These are phyloP conservation scores for Penicillium macrosclerotiorum DNA, from an alignment of 495 filamentous ascomycete genomes.

Conservation along the genomic window DNA sequence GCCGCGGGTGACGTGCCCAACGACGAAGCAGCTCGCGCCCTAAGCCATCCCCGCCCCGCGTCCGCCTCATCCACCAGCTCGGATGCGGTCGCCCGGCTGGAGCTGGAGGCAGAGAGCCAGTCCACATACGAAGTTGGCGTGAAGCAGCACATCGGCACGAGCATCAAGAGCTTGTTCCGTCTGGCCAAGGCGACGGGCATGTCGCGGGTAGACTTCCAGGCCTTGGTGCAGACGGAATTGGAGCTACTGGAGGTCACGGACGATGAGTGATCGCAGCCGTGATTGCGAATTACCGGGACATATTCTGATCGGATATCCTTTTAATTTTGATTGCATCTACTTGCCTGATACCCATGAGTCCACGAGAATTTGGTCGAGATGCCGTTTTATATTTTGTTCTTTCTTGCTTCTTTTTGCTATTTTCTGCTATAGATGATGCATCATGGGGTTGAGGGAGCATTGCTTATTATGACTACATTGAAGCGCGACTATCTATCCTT, in stretches of 20 bases:
- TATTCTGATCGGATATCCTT: no score
- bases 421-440: slow-evolving; percentile 9
- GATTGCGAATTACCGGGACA: no score
- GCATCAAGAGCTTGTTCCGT: slow-evolving; percentile 83
- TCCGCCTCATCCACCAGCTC: slow-evolving; percentile 57
- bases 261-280: slow-evolving; percentile 44
- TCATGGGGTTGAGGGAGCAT: no score
- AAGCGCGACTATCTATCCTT: no score
- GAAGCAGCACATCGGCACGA: slow-evolving; percentile 84
- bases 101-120: slow-evolving; percentile 60
- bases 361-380: slow-evolving; percentile 13
- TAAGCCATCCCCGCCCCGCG: slow-evolving; percentile 45
- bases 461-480: no score
- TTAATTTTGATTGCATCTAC: slow-evolving; percentile 11
- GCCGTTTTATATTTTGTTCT: slow-evolving; percentile 7
- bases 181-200: slow-evolving; percentile 79
- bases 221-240: slow-evolving; percentile 75
- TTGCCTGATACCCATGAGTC: slow-evolving; percentile 25
- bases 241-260: slow-evolving; percentile 76
- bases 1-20: slow-evolving; percentile 12
- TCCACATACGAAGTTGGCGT: slow-evolving; percentile 74
- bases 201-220: slow-evolving; percentile 78
- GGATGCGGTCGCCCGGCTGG: slow-evolving; percentile 62
- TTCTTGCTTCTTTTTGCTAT: slow-evolving; percentile 5
- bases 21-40: slow-evolving; percentile 21